Evolutionary conservation across 352 stramenopile genomes (phyloP).

Genomic region (Globisporangium polare): DNA sequence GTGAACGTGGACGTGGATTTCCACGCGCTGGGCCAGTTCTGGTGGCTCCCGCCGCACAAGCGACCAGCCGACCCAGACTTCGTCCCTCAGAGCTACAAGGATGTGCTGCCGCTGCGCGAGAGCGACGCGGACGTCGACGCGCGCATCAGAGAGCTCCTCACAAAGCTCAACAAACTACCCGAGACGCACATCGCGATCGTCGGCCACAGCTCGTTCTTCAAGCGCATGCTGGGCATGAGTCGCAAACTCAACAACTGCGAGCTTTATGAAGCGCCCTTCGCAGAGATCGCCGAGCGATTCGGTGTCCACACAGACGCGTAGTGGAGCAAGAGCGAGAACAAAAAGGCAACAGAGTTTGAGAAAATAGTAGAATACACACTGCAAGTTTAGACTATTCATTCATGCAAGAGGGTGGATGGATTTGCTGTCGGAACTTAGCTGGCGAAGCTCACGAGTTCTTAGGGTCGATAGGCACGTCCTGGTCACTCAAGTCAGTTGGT

Average conservation of each 20-base stretch:
- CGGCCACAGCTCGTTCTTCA: slow-evolving; percentile 84
- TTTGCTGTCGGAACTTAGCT: too few species aligned
- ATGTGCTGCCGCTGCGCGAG: slow-evolving; percentile 63
- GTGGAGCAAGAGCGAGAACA: background rate
- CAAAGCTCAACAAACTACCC: slow-evolving; percentile 44
- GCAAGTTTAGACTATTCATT: too few species aligned
- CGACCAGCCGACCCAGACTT: slow-evolving; percentile 14
- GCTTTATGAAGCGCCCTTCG: slow-evolving; percentile 40
- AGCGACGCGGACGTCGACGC: slow-evolving; percentile 46
- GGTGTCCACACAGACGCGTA: background rate
- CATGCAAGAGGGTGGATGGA: background rate
- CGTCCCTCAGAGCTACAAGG: slow-evolving; percentile 26
- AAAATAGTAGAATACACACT: background rate
- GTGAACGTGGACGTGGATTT: slow-evolving; percentile 35
- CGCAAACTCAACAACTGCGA: slow-evolving; percentile 83
- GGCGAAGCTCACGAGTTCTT: too few species aligned
- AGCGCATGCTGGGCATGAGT: slow-evolving; percentile 74
- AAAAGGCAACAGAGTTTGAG: background rate
- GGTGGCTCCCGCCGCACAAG: slow-evolving; percentile 58
- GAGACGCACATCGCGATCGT: slow-evolving; percentile 76
- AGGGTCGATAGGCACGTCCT: too few species aligned
- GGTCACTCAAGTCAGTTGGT: background rate
- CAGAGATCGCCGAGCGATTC: slow-evolving; percentile 22
- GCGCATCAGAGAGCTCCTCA: slow-evolving; percentile 64
- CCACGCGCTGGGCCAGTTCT: slow-evolving; percentile 40